Percentiles rank a stretch among this genome's conserved stretches.
Conservation (phyloP, 768 basidiomycete genomes). For the Neoboletus magnificus region DNA sequence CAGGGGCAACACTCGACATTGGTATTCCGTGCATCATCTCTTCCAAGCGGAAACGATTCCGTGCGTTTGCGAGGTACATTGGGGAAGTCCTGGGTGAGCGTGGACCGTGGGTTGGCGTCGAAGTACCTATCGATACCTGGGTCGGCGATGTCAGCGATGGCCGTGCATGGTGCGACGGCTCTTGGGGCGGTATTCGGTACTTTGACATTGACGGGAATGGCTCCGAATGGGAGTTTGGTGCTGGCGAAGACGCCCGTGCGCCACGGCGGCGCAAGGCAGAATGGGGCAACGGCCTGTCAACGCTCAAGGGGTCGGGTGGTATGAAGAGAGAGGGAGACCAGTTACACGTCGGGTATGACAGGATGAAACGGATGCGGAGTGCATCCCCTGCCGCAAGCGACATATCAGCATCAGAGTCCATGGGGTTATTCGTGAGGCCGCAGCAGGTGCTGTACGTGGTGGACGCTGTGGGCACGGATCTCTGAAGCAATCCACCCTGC, state of each 20-base stretch:
- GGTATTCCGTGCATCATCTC: constrained; percentile 91
- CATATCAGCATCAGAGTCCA: constrained; percentile 56
- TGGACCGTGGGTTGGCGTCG: constrained; percentile 90
- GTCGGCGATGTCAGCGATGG: constrained; percentile 49
- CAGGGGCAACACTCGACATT: constrained; percentile 73
- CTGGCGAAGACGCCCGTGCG: constrained; percentile 37
- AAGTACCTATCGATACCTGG: constrained; percentile 69
- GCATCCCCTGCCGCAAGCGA: constrained; percentile 64
- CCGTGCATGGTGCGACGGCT: constrained; percentile 86
- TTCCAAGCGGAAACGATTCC: constrained; percentile 78
- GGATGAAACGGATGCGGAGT: constrained; percentile 60
- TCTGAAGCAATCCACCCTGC: constrained; percentile 34
- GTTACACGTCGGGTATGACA: constrained; percentile 36
- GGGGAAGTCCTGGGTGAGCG: constrained; percentile 78
- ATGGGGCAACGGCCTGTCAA: constrained; percentile 31
- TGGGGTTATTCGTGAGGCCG: constrained; percentile 79
- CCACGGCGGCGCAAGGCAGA: constrained; percentile 24
- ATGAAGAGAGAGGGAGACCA: constrained; percentile 60
- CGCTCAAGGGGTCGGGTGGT: constrained; percentile 34
- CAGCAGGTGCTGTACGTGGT: constrained; percentile 87
- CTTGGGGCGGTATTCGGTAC: constrained; percentile 77
- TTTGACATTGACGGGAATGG: constrained; percentile 67
- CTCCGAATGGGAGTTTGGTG: constrained; percentile 63
- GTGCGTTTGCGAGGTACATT: constrained; percentile 84
- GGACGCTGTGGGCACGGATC: constrained; percentile 69